phyloP scores from a whole-genome alignment of 495 filamentous ascomycete genomes.

The Staphylotrichum tortipilum region DNA sequence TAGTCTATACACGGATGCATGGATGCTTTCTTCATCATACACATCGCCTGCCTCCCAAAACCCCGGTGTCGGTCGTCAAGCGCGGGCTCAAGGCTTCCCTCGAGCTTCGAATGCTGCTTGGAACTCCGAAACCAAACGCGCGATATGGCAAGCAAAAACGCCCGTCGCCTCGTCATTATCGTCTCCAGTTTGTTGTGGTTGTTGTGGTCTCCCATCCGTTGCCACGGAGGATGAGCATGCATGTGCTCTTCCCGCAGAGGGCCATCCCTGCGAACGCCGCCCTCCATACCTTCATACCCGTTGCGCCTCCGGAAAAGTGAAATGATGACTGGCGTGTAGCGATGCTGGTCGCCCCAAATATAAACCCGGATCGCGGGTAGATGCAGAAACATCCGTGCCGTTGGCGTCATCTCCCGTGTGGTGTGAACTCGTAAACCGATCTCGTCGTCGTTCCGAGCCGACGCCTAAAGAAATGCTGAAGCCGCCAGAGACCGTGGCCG shows the following conservation, averaged over 20 bases:
- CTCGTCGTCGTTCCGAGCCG: constrained; percentile 10
- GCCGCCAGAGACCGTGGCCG: neutral
- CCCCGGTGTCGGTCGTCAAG: no score
- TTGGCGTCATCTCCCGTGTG: neutral
- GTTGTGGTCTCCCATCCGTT: neutral
- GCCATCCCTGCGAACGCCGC: neutral
- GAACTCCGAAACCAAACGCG: constrained; percentile 1
- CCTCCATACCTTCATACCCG: no score
- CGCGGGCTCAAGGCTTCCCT: no score
- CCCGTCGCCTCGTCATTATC: neutral
- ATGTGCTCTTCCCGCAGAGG: no score
- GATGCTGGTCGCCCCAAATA: neutral
- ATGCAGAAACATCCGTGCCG: constrained; percentile 11
- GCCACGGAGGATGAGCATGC: no score
- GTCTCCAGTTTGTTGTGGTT: neutral
- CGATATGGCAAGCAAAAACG: neutral
- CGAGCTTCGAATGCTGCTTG: neutral
- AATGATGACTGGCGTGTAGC: neutral
- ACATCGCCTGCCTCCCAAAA: neutral
- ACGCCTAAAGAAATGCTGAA: constrained; percentile 10
- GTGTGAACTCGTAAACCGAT: neutral
- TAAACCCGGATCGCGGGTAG: constrained; percentile 6
- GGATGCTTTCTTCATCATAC: constrained; percentile 7
- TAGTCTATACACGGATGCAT: constrained; percentile 9
- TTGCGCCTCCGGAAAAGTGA: no score